Evolutionary conservation across 768 basidiomycete genomes (phyloP), one percentile per base, ranked within the genome.

Genomic region (Cubamyces sp.): DNA sequence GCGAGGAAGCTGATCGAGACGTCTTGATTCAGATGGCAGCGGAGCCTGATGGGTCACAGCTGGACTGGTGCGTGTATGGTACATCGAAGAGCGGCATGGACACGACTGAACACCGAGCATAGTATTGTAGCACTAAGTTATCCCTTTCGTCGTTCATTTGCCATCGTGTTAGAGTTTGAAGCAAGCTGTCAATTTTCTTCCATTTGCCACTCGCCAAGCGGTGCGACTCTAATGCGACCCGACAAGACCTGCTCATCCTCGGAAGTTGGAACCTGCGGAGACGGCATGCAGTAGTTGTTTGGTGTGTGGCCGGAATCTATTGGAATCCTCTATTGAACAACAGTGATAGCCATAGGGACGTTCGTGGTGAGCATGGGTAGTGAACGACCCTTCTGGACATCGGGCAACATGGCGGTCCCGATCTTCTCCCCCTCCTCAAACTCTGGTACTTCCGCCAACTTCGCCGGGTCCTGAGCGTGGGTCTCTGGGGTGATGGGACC

Each of bases 1-100:
- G 71, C 71, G 14, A 63, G 76, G 41, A 68, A 62, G 60, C 64
- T 69, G 64, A 80, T 79, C 14, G 74, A 77, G 68, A 68, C 69
- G 54, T 64, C 63, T 5, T 64, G 46, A 59, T 9, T 34, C 56
- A 72, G n/a, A 14, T 71, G 60, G 19, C 12, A 34, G 28, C 16
- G 41, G 18, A 11, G 34, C 16, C 3, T 5, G 19, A 3, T 23
- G 5, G 30, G 30, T 58, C 52, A 48, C 57, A 57, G 42, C 57
- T 34, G 57, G 53, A 28, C 57, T 51, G 49, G 59, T 57, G 37
- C 42, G 57, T 63, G 37, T 19, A 37, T 40, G 18, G 21, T 19
- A 3, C 52, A 5, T 46, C 18, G 39, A 53, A 19, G 1, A n/a
- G 25, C 18, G 3, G 14, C n/a, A 28, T 41, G 49, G 42, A 51